Base-by-base conservation (phyloP, 768 basidiomycete species). In the Boletus edulis region DNA sequence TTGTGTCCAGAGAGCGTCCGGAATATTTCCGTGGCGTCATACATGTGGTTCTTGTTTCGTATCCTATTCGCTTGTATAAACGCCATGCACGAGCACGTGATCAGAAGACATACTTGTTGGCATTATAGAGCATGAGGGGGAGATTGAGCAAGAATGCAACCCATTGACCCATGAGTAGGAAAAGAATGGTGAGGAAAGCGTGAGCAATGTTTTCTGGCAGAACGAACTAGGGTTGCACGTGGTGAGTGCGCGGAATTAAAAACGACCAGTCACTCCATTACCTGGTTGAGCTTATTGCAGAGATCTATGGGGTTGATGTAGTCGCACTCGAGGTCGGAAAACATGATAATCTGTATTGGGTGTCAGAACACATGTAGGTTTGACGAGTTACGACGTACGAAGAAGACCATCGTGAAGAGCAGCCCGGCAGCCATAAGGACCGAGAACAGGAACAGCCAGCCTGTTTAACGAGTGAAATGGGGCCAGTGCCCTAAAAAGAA, bases 261-360 rank as follows among this genome's bases (percentile, higher is more conserved):
- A 20, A 46, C 5, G 53, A 22, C 42, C 31, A 13, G 24, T 39
- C 15, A 27, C 40, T 12, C 5, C 74, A 80, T 44, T 60, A 96
- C 96, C 75, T 94, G 91, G 71, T 98, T 98, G 66, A 98, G 86
- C 79, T 97, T 98, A 77, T 98, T 98, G 77, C 97, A 98, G 38
- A 98, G 86, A 74, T 99, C 97, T 84, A 99, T 99, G 49, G 97
- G 97, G 75, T 99, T 99, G 80, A 98, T 96, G 77, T 98, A 98
- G 81, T 97, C 94, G 80, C 94, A 97, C 77, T 98, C 96, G 69
- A 98, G 78, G 77, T 98, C 97, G 42, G 94, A 97, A 80, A 98
- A 98, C 96, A 98, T 98, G 79, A 99, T 98, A 67, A 99, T 98
- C 96, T 98, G 64, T 32, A 34, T 5, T 31, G 43, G 11, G 10